Base-by-base conservation (phyloP, 2,329 filamentous ascomycete genomes). In the Alternaria arborescens region DNA sequence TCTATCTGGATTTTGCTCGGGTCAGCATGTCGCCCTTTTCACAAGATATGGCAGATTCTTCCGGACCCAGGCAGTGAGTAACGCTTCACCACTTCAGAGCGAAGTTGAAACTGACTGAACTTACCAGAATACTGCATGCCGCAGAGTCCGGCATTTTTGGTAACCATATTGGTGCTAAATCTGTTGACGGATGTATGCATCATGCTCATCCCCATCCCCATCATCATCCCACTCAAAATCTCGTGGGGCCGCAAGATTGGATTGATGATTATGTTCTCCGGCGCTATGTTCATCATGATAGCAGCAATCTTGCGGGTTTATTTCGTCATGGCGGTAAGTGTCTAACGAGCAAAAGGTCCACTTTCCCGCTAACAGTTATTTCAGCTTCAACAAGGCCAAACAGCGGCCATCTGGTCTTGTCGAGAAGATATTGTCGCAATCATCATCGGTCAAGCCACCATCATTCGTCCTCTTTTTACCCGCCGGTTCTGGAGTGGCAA, bases 341-440 rank as follows among this genome's bases (percentile, higher is more conserved):
- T 41, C 40, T 22, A 12, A 41, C 10, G 10, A 41, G 18, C 12
- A 14, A 41, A 14, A 22, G n/a, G 40, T 18, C 5, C n/a, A n/a
- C 2, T 41, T 11, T 10, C 8, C 10, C 42, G 14, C 43, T 54
- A 8, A 47, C 52, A 12, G 5, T 32, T 32, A 16, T 7, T 18
- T 6, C 14, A 56, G 64, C 64, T 58, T 24, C 52, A 60, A 55
- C 60, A 60, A 59, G 63, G 64, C 32, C 30, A 63, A 28, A 67
- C 58, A 26, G 63, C 65, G 12, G 78, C 79, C 1, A 71, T 81
- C 20, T 81, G 79, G 79, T 79, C 77, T 4, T 74, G 77, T 26
- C 75, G 78, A 12, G 78, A 81, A 60, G 77, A 79, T 54, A 71
- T 77, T n/a, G 74, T 80, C 8, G 77, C 75, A 4, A 74, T 80